phyloP scores from a whole-genome alignment of 2,329 filamentous ascomycete species.

The Apiospora koreana region DNA sequence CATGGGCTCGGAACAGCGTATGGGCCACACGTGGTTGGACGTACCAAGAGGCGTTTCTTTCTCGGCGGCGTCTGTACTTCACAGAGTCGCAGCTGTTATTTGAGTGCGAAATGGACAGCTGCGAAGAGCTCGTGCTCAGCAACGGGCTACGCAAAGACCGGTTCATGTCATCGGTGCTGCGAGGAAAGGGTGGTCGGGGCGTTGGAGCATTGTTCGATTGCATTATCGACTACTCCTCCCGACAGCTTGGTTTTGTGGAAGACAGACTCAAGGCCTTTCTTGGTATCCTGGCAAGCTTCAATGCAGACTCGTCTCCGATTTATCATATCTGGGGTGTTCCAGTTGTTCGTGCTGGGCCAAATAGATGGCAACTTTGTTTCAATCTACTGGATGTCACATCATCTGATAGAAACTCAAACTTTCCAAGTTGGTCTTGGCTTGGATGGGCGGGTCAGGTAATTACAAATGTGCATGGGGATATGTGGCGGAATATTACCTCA shows the following conservation, averaged over 20 bases:
- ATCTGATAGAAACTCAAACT: neutral
- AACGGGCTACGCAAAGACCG: neutral
- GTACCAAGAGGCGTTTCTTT: constrained; percentile 39
- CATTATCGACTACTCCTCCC: neutral
- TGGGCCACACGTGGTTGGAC: constrained; percentile 42
- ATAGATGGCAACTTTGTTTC: neutral
- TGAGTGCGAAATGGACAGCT: constrained; percentile 27
- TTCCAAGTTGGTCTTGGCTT: neutral
- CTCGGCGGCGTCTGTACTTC: constrained; percentile 38
- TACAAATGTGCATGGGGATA: neutral
- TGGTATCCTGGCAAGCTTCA: neutral
- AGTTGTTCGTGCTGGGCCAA: neutral
- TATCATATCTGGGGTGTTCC: neutral
- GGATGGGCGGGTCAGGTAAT: neutral
- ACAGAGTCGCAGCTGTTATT: constrained; percentile 41
- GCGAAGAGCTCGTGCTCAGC: neutral
- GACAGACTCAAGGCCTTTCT: neutral
- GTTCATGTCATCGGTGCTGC: neutral
- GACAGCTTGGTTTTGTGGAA: neutral
- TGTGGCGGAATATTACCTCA: neutral
- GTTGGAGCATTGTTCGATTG: neutral
- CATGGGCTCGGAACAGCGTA: constrained; percentile 19
- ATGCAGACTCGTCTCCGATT: neutral
- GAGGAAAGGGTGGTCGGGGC: neutral
- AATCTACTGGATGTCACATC: neutral